Conservation (phyloP, 1,284 basidiomycete genomes). For the Meripilus lineatus region DNA sequence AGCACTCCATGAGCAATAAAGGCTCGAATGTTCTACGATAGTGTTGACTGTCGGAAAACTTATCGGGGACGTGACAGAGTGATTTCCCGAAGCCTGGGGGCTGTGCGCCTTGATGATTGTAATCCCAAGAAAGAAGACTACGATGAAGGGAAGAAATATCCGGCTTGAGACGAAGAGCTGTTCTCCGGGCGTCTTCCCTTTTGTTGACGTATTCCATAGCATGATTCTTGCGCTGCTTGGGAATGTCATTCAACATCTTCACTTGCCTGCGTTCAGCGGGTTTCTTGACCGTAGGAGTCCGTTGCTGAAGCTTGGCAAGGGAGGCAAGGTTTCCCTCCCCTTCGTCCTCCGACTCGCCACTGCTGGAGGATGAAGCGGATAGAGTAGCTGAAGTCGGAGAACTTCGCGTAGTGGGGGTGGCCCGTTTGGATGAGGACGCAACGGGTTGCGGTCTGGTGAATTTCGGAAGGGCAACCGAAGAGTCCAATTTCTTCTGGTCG, state of each 20-base stretch:
- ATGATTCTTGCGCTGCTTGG: constrained; percentile 36
- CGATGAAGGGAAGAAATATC: constrained; percentile 80
- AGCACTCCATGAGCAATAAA: constrained; percentile 87
- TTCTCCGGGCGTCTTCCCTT: constrained; percentile 59
- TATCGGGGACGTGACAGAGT: constrained; percentile 52
- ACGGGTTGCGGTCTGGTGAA: constrained; percentile 8
- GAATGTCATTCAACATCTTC: constrained; percentile 64
- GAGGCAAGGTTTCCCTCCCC: constrained; percentile 58
- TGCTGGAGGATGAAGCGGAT: constrained; percentile 29
- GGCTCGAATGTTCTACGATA: constrained; percentile 83
- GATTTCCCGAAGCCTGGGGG: constrained; percentile 43
- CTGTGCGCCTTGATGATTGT: constrained; percentile 59
- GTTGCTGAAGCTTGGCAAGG: constrained; percentile 59
- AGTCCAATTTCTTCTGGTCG: constrained; percentile 34
- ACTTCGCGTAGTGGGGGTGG: constrained; percentile 11
- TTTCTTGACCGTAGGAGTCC: constrained; percentile 51
- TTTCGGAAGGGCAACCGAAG: constrained; percentile 12
- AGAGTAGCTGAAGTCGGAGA: constrained; percentile 6
- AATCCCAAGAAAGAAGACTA: constrained; percentile 85
- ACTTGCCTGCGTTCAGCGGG: constrained; percentile 61
- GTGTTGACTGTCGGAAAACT: constrained; percentile 61
- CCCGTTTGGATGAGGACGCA: constrained; percentile 26
- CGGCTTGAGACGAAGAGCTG: constrained; percentile 73
- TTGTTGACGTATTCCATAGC: constrained; percentile 46
- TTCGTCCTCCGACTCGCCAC: constrained; percentile 21